Evolutionary conservation across 208 protist genomes (phyloP).

Genomic region (Naegleria gruberi): DNA sequence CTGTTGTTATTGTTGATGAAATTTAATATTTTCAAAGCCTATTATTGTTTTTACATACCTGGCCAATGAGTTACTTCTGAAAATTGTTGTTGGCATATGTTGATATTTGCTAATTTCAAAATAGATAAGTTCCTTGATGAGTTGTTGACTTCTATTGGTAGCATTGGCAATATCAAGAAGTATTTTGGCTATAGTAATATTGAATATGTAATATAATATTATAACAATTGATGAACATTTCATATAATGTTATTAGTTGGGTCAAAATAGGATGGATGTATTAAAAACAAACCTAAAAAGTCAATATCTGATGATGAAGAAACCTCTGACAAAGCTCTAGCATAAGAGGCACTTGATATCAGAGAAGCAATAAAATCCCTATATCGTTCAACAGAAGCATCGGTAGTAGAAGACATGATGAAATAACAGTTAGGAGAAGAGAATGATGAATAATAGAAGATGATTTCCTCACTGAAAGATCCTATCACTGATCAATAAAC

Average conservation of each 20-base stretch:
- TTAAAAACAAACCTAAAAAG: neutral
- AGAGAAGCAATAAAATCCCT: neutral
- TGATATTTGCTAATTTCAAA: conserved; percentile 15
- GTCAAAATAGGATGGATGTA: neutral
- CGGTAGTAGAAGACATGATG: neutral
- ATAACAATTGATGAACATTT: too few relatives aligned
- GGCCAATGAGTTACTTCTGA: conserved; percentile 18
- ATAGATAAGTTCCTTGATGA: neutral
- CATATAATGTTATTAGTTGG: too few relatives aligned
- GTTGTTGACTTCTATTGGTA: neutral
- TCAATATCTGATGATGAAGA: neutral
- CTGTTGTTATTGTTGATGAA: neutral
- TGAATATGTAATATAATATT: too few relatives aligned
- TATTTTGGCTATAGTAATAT: neutral
- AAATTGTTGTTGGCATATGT: conserved; percentile 5
- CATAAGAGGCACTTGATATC: neutral
- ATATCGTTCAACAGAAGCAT: neutral
- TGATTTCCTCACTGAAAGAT: too few relatives aligned
- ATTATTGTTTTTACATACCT: neutral
- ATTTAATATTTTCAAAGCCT: neutral
- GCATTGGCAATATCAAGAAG: neutral
- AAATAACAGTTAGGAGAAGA: neutral
- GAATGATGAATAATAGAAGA: too few relatives aligned
- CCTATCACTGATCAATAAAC: too few relatives aligned
- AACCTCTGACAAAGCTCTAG: neutral